Conservation (phyloP, 768 basidiomycete species). For the Suillus lakei region DNA sequence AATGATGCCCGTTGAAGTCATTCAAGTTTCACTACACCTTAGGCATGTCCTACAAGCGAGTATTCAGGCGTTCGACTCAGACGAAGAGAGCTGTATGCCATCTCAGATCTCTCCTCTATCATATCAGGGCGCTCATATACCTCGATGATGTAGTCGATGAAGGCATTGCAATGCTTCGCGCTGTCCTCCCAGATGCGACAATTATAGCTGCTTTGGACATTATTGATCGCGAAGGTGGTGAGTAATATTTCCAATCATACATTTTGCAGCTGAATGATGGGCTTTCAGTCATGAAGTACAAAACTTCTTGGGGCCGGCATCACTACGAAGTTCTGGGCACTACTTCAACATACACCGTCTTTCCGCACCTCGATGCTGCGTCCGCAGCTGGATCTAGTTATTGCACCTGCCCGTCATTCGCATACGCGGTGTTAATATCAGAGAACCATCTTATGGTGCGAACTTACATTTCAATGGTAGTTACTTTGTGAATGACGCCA, state of each 20-base stretch:
- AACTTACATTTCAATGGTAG: not conserved
- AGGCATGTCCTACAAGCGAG: conserved; percentile 35
- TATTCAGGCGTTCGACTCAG: conserved; percentile 34
- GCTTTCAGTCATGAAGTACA: conserved; percentile 62
- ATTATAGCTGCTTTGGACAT: conserved; percentile 76
- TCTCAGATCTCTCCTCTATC: not conserved
- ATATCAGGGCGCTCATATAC: not conserved
- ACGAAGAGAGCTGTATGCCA: conserved; percentile 36
- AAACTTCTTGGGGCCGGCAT: conserved; percentile 56
- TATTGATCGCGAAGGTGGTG: conserved; percentile 74
- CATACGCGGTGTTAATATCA: conserved; percentile 62
- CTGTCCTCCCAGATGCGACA: conserved; percentile 64
- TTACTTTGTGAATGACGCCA: conserved; percentile 8
- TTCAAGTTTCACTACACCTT: conserved; percentile 21
- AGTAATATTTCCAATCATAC: conserved; percentile 14
- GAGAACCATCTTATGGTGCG: conserved; percentile 69
- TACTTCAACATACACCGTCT: conserved; percentile 63
- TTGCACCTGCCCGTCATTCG: conserved; percentile 79
- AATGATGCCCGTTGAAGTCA: not conserved
- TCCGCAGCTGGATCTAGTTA: conserved; percentile 51
- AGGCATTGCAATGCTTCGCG: conserved; percentile 55
- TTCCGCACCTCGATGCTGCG: conserved; percentile 47
- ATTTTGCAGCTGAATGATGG: conserved; percentile 7
- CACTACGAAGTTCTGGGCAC: conserved; percentile 75
- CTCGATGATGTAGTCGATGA: conserved; percentile 50